A percentile compares a stretch with the other conserved stretches of the same genome.
Evolutionary conservation across 2,329 filamentous ascomycete genomes (phyloP).

Genomic region (Trichoderma endophyticum): DNA sequence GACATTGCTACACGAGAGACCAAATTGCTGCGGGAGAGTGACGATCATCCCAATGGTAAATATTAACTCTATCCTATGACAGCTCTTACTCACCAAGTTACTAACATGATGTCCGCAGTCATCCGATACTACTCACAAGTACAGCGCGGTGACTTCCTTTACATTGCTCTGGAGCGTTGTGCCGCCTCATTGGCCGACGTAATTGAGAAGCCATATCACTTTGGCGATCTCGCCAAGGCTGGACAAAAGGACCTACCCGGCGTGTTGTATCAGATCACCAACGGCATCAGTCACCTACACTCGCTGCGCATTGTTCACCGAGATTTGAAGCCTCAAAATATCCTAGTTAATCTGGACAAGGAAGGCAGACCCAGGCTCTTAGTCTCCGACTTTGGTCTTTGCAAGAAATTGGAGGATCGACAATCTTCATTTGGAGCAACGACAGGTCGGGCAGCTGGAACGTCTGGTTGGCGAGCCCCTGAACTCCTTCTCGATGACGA

Average conservation of each 20-base stretch:
- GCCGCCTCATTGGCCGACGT: constrained; percentile 91
- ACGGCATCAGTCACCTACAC: constrained; percentile 85
- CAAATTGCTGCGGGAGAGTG: constrained; percentile 82
- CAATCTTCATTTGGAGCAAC: constrained; percentile 94
- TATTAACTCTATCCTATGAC: background rate
- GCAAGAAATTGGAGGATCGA: constrained; percentile 92
- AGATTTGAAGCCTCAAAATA: constrained; percentile 97
- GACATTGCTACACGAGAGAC: constrained; percentile 95
- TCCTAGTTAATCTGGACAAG: constrained; percentile 75
- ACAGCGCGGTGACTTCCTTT: constrained; percentile 83
- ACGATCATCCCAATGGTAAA: constrained; percentile 83
- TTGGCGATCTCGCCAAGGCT: constrained; percentile 66
- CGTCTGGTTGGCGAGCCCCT: constrained; percentile 92
- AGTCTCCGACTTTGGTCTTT: constrained; percentile 96
- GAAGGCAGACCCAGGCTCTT: constrained; percentile 74
- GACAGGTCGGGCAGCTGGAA: constrained; percentile 88
- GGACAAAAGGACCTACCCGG: constrained; percentile 74
- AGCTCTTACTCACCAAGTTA: background rate
- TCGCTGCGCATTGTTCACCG: constrained; percentile 92
- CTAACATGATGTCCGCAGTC: constrained; percentile 47
- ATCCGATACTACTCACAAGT: constrained; percentile 96
- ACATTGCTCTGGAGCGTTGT: constrained; percentile 93
- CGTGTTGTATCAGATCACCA: constrained; percentile 83
- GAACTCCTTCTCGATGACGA: constrained; percentile 85
- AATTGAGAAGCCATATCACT: constrained; percentile 69